A percentile compares a stretch with the other conserved stretches of the same genome.
These are phyloP conservation scores for Cercospora janseana DNA, from an alignment of 2,329 filamentous ascomycete genomes.

Conservation along the genomic window DNA sequence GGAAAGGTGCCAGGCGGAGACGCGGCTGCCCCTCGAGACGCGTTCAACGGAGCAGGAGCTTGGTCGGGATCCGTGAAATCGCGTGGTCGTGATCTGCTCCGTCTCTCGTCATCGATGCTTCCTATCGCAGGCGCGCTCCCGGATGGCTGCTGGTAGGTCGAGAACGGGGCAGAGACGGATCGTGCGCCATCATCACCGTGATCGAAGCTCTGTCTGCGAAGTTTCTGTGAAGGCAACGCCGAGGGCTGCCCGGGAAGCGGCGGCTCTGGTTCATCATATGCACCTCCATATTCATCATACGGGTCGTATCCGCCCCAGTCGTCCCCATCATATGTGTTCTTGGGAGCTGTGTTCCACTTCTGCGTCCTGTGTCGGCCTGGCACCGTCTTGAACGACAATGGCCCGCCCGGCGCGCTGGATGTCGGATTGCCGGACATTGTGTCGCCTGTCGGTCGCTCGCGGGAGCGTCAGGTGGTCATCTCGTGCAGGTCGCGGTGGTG, in stretches of 20 bases:
- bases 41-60: constrained; percentile 50
- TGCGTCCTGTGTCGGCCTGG: constrained; percentile 85
- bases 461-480: no score
- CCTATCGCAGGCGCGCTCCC: constrained; percentile 12
- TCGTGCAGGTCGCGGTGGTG: no score
- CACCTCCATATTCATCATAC: constrained; percentile 57
- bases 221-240: constrained; percentile 18
- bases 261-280: constrained; percentile 45
- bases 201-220: constrained; percentile 51
- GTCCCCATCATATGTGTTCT: constrained; percentile 83
- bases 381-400: constrained; percentile 72
- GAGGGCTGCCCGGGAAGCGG: constrained; percentile 17
- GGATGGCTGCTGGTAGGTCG: constrained; percentile 20
- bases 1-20: constrained; percentile 51
- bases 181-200: constrained; percentile 49
- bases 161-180: constrained; percentile 20
- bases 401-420: constrained; percentile 16
- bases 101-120: constrained; percentile 23
- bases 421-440: constrained; percentile 27
- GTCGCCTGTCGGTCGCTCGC: no score
- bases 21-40: constrained; percentile 29
- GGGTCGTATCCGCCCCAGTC: constrained; percentile 76
- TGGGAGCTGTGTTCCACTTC: constrained; percentile 92
- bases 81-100: constrained; percentile 28
- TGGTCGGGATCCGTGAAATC: constrained; percentile 55